phyloP scores from a whole-genome alignment of 2,329 filamentous ascomycete genomes.

The Fonsecaea pedrosoi region DNA sequence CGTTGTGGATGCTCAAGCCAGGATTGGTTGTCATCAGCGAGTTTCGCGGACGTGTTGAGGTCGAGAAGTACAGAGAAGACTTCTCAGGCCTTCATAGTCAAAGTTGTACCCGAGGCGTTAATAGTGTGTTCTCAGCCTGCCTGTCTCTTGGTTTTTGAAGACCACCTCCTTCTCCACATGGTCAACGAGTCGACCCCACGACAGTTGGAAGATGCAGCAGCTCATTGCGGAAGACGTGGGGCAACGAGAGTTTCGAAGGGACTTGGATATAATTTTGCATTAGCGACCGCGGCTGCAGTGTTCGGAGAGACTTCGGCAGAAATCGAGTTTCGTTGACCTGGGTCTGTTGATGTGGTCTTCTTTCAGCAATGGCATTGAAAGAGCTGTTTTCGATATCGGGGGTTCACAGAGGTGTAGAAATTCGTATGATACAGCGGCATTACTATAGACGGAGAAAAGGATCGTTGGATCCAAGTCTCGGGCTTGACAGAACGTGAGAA shows the following conservation, averaged over 20 bases:
- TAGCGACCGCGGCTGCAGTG: not conserved
- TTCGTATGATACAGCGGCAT: too few relatives aligned
- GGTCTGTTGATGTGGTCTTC: not conserved
- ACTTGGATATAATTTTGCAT: not conserved
- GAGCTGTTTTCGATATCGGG: not conserved
- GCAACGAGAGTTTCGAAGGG: not conserved
- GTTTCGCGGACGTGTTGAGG: not conserved
- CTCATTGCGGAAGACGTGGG: not conserved
- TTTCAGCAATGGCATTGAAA: not conserved
- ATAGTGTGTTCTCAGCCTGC: not conserved
- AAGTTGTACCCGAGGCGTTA: not conserved
- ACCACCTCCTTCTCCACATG: not conserved
- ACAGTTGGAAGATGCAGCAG: not conserved
- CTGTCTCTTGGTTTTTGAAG: not conserved
- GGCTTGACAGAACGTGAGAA: too few relatives aligned
- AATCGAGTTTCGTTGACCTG: not conserved
- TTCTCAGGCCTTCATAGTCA: not conserved
- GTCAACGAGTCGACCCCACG: not conserved
- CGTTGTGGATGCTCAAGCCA: not conserved
- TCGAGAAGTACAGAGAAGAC: not conserved
- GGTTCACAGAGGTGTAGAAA: not conserved
- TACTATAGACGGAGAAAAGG: too few relatives aligned
- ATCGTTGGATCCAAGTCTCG: too few relatives aligned
- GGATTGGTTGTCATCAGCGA: too few relatives aligned
- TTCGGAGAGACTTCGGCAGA: conserved; percentile 2